Conservation (phyloP, 1,284 basidiomycete species). For the Microbotryomycetes sp. region DNA sequence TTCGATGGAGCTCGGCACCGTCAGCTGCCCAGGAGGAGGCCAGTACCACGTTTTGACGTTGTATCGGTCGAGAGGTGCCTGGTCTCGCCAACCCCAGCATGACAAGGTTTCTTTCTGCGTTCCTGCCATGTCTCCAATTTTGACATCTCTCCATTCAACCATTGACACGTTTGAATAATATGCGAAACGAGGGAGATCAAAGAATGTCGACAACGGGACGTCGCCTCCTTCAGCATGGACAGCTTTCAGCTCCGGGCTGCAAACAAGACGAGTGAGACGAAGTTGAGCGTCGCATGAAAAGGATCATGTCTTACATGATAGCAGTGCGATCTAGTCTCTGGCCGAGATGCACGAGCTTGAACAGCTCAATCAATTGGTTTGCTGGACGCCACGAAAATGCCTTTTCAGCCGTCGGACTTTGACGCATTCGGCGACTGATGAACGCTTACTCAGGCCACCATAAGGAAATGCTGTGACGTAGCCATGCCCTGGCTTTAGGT, state of each 20-base stretch:
- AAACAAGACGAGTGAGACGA: background rate
- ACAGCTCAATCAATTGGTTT: conserved; percentile 25
- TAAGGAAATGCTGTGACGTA: conserved; percentile 30
- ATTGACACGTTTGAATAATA: conserved; percentile 25
- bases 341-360: conserved; percentile 28
- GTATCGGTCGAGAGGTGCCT: conserved; percentile 20
- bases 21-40: conserved; percentile 25
- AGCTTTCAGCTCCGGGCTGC: conserved; percentile 25
- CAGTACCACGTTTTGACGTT: conserved; percentile 26
- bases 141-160: conserved; percentile 28
- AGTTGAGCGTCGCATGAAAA: too few species aligned
- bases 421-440: background rate
- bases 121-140: conserved; percentile 24
- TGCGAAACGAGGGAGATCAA: conserved; percentile 20
- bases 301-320: conserved; percentile 12
- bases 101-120: conserved; percentile 19
- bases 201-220: conserved; percentile 19
- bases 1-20: conserved; percentile 19
- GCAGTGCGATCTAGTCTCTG: conserved; percentile 20
- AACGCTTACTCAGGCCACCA: conserved; percentile 25
- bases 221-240: conserved; percentile 23
- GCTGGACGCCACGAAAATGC: conserved; percentile 5
- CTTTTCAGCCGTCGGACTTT: background rate
- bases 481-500: conserved; percentile 11
- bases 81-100: conserved; percentile 28